A percentile compares a stretch with the other conserved stretches of the same genome.
phyloP scores from a whole-genome alignment of 2,329 filamentous ascomycete genomes.

The Neonectria punicea region DNA sequence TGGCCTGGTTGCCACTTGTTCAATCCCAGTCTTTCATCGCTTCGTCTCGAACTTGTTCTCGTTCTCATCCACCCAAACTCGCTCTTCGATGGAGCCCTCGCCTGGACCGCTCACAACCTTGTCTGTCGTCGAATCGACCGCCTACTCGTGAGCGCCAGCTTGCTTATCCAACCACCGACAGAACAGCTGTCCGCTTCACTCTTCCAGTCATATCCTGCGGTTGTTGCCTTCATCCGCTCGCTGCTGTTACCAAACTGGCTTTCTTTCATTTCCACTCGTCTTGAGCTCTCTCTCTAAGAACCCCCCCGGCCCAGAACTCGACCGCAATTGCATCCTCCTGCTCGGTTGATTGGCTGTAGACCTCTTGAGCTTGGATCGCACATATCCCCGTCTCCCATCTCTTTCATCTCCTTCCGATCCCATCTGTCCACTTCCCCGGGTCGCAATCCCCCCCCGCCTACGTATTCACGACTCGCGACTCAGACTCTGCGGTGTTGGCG shows the following conservation, averaged over 20 bases:
- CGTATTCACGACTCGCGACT: conserved; percentile 13
- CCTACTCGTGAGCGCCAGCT: conserved; percentile 30
- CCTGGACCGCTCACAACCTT: conserved; percentile 11
- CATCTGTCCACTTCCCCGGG: conserved; percentile 5
- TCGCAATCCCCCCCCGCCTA: conserved; percentile 10
- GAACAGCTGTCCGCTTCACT: neutral
- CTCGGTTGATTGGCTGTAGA: neutral
- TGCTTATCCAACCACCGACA: neutral
- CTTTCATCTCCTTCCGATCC: neutral
- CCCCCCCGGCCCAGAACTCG: neutral
- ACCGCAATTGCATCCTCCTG: neutral
- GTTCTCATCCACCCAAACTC: conserved; percentile 13
- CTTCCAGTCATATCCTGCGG: neutral
- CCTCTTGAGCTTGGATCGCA: neutral
- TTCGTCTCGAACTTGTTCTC: neutral
- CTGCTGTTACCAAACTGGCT: neutral
- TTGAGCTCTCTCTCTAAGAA: neutral
- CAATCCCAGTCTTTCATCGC: neutral
- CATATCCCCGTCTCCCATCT: neutral
- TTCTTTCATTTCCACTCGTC: neutral
- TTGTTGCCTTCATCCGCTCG: neutral
- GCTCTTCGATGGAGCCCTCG: conserved; percentile 26
- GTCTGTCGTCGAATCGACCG: conserved; percentile 28
- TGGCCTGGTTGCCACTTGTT: neutral
- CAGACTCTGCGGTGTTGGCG: conserved; percentile 9